Evolutionary conservation across 169 alveolate species (phyloP).

Genomic region (Eimeria acervulina): DNA sequence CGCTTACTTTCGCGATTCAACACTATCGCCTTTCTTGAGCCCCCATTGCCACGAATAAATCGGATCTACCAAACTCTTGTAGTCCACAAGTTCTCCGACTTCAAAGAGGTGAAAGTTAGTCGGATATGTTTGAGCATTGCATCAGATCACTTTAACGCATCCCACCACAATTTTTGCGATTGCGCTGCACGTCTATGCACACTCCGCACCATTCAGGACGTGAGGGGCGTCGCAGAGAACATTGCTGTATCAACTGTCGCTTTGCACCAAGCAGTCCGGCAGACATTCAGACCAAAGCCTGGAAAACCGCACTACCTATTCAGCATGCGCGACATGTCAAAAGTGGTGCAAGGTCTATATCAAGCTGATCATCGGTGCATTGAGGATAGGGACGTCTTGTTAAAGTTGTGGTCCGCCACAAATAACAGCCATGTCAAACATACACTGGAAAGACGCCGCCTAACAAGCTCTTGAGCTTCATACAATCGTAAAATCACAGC

Average conservation of each 20-base stretch:
- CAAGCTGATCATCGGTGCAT: constrained; percentile 92
- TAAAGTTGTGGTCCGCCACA: constrained; percentile 71
- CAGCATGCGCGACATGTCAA: constrained; percentile 96
- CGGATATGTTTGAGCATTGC: not conserved
- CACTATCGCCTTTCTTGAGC: constrained; percentile 88
- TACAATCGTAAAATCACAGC: not conserved
- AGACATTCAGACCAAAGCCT: constrained; percentile 95
- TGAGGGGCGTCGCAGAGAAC: constrained; percentile 89
- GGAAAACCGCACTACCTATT: constrained; percentile 96
- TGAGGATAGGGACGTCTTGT: constrained; percentile 92
- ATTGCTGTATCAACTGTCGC: constrained; percentile 85
- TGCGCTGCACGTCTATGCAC: not conserved
- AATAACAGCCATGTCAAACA: not conserved
- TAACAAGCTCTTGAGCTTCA: not conserved
- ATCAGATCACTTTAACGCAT: too few relatives aligned
- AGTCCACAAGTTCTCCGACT: constrained; percentile 79
- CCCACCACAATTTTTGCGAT: not conserved
- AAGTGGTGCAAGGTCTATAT: constrained; percentile 95
- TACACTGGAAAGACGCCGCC: not conserved
- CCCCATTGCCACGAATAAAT: constrained; percentile 85
- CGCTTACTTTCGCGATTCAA: constrained; percentile 94
- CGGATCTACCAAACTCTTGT: constrained; percentile 92
- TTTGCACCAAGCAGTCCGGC: constrained; percentile 86
- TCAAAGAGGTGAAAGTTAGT: constrained; percentile 73
- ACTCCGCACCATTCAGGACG: constrained; percentile 77